phyloP scores from a whole-genome alignment of 148 eudicot species.

The Rhododendron vialii region DNA sequence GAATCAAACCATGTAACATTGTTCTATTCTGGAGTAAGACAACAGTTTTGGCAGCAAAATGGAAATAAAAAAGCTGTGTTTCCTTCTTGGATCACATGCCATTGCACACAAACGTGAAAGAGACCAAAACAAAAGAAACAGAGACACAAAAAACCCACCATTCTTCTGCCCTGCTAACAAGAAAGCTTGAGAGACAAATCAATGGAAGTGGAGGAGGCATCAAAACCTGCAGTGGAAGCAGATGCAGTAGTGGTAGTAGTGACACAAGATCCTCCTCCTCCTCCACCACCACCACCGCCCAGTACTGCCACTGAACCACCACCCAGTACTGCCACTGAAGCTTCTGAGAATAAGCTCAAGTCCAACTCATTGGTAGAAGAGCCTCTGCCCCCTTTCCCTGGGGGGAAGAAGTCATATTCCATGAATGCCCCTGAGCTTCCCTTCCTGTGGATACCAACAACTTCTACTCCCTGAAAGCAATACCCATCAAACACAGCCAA shows the following conservation, averaged over 20 bases:
- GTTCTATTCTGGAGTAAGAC: conserved; percentile 21
- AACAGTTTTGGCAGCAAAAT: conserved; percentile 11
- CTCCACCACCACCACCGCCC: neutral
- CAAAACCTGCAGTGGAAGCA: neutral
- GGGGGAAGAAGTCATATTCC: conserved; percentile 67
- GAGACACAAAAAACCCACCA: neutral
- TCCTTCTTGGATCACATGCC: conserved; percentile 14
- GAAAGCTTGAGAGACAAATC: conserved; percentile 73
- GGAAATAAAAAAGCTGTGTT: conserved; percentile 19
- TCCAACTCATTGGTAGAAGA: conserved; percentile 22
- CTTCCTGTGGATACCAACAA: conserved; percentile 42
- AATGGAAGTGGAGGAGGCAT: conserved; percentile 28
- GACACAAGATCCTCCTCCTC: conserved; percentile 16
- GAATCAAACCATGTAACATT: conserved; percentile 16
- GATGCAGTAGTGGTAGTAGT: conserved; percentile 20
- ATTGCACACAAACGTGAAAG: conserved; percentile 31
- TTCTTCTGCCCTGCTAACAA: conserved; percentile 10
- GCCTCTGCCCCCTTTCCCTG: conserved; percentile 5
- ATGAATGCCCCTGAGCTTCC: conserved; percentile 23
- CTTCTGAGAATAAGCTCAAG: conserved; percentile 23
- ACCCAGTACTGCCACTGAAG: conserved; percentile 20
- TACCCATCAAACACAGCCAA: neutral
- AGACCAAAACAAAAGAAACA: conserved; percentile 7
- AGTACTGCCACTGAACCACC: conserved; percentile 18
- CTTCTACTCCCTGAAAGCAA: conserved; percentile 17